phyloP scores from a whole-genome alignment of 208 protist species.

The Leptomonas seymouri region DNA sequence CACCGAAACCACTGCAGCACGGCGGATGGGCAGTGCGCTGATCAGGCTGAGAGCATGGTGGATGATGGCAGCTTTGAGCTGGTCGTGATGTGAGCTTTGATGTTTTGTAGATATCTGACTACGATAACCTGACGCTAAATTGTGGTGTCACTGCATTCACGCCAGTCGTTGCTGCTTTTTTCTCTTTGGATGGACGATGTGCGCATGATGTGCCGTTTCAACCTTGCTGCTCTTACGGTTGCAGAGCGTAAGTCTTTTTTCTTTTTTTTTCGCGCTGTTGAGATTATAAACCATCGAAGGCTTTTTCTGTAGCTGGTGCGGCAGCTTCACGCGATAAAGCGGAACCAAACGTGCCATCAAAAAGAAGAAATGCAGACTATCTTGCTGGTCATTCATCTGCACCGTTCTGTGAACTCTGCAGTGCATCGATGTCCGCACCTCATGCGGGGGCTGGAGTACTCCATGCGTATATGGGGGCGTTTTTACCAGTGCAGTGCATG shows the following conservation, averaged over 20 bases:
- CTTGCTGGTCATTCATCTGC: no score
- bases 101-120: no score
- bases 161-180: slow-evolving; percentile 5
- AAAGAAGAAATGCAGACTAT: neutral
- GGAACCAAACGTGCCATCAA: neutral
- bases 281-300: no score
- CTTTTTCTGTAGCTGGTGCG: no score
- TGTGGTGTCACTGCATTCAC: no score
- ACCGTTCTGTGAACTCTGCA: no score
- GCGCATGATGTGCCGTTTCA: neutral
- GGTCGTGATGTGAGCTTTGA: slow-evolving; percentile 26
- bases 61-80: slow-evolving; percentile 51
- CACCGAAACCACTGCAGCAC: neutral
- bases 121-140: no score
- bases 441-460: no score
- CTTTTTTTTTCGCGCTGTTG: neutral
- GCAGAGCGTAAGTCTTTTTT: neutral
- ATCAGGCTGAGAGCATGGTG: neutral
- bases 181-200: neutral
- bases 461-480: no score
- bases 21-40: neutral
- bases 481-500: no score
- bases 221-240: neutral
- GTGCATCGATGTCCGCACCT: no score
- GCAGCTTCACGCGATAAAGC: no score